Evolutionary conservation across 257 asterid species (phyloP).

Genomic region (Capsicum baccatum): DNA sequence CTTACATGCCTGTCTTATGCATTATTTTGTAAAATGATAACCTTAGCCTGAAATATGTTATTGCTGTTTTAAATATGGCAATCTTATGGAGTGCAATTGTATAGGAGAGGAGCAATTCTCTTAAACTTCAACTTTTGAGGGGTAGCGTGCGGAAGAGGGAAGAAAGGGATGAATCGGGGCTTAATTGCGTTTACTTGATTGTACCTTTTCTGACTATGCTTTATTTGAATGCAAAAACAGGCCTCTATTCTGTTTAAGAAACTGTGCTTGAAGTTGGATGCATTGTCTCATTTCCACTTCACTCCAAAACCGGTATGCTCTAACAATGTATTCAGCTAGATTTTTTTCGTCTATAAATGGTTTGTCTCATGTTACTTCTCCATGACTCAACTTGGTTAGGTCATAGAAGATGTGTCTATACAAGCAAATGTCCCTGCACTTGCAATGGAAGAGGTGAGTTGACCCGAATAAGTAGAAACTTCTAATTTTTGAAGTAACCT

Average conservation of each 20-base stretch:
- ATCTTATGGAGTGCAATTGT: not conserved
- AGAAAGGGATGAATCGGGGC: not conserved
- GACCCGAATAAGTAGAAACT: not conserved
- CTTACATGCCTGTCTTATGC: not conserved
- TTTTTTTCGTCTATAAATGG: slow-evolving; percentile 4
- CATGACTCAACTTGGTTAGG: slow-evolving; percentile 47
- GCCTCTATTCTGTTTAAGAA: slow-evolving; percentile 79
- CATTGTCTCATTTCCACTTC: slow-evolving; percentile 96
- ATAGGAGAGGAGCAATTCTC: not conserved
- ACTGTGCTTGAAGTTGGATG: slow-evolving; percentile 92
- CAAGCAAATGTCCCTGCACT: slow-evolving; percentile 96
- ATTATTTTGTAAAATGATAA: not conserved
- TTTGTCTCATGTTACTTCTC: slow-evolving; percentile 30
- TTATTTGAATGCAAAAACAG: slow-evolving; percentile 46
- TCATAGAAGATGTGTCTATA: slow-evolving; percentile 92
- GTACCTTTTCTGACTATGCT: slow-evolving; percentile 21
- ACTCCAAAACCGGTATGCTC: slow-evolving; percentile 90
- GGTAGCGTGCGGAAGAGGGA: slow-evolving; percentile 1
- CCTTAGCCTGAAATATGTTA: not conserved
- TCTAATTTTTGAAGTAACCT: not conserved
- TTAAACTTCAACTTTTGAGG: not conserved
- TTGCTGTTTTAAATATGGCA: not conserved
- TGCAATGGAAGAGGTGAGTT: slow-evolving; percentile 94
- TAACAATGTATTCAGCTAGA: not conserved
- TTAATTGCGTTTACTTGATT: not conserved